These are phyloP conservation scores for Rubroboletus pulcherrimus DNA, from an alignment of 768 basidiomycete species.

Conservation along the genomic window DNA sequence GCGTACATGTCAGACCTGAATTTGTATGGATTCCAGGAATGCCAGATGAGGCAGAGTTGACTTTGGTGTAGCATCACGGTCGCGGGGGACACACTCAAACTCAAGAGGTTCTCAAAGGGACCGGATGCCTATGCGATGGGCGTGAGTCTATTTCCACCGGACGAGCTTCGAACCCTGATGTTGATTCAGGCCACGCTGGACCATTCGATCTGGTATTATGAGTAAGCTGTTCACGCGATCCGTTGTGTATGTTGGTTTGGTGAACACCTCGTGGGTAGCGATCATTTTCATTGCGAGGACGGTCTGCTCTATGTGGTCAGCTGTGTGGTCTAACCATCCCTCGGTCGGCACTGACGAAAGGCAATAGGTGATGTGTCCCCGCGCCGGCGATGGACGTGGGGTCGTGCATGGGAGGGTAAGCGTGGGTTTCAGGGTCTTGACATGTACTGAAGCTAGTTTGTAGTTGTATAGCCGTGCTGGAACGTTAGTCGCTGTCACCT, in stretches of 20 bases:
- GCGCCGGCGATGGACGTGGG: slow-evolving; percentile 61
- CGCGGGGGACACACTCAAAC: slow-evolving; percentile 50
- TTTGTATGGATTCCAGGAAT: slow-evolving; percentile 51
- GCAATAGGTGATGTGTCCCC: slow-evolving; percentile 58
- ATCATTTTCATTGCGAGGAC: slow-evolving; percentile 73
- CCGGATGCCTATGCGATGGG: slow-evolving; percentile 57
- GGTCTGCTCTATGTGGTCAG: slow-evolving; percentile 78
- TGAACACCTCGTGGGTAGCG: slow-evolving; percentile 36
- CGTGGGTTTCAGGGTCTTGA: slow-evolving; percentile 6
- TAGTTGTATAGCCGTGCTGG: slow-evolving; percentile 71
- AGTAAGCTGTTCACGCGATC: slow-evolving; percentile 38
- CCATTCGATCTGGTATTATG: slow-evolving; percentile 78
- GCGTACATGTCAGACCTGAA: slow-evolving; percentile 75
- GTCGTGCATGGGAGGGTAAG: slow-evolving; percentile 69
- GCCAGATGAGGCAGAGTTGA: neutral
- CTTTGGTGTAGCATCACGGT: slow-evolving; percentile 47
- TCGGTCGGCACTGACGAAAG: neutral
- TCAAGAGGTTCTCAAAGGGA: slow-evolving; percentile 47
- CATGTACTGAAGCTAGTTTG: slow-evolving; percentile 8
- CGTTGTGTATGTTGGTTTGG: neutral
- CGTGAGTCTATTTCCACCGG: slow-evolving; percentile 37
- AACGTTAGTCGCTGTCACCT: slow-evolving; percentile 65
- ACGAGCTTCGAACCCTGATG: slow-evolving; percentile 8
- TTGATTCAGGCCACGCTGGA: slow-evolving; percentile 54
- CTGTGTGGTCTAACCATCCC: neutral